Conservation (phyloP, 352 stramenopile species). For the Saprolegnia diclina region DNA sequence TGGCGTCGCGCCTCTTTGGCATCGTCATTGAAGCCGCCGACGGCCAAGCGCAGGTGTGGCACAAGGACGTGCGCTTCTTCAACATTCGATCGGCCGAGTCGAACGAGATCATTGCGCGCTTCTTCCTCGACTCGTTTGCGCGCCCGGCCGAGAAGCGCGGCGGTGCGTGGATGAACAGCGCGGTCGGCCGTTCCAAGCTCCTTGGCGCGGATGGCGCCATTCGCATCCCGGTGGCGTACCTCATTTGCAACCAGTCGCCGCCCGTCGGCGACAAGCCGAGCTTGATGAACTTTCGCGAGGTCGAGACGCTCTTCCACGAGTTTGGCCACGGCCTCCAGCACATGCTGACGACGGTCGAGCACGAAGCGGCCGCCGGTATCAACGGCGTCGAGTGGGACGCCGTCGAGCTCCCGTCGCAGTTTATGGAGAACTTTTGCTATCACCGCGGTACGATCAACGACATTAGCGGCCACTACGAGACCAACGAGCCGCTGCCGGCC, state of each 20-base stretch:
- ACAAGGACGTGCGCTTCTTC: constrained; percentile 95
- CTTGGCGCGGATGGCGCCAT: constrained; percentile 59
- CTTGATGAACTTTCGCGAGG: constrained; percentile 98
- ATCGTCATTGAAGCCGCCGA: constrained; percentile 85
- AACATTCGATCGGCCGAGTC: constrained; percentile 81
- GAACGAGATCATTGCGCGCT: constrained; percentile 88
- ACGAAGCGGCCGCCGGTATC: constrained; percentile 94
- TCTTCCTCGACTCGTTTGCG: constrained; percentile 97
- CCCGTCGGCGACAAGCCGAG: constrained; percentile 90
- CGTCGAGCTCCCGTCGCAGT: constrained; percentile 97
- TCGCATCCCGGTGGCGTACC: constrained; percentile 93
- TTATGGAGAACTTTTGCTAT: constrained; percentile 99
- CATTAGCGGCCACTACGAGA: constrained; percentile 82
- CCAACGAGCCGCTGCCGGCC: constrained; percentile 84
- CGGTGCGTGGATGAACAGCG: constrained; percentile 97
- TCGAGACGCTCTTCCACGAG: constrained; percentile 96
- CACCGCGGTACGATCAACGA: constrained; percentile 79
- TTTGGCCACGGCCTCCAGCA: constrained; percentile 97
- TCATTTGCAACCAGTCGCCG: constrained; percentile 97
- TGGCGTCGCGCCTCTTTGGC: constrained; percentile 93
- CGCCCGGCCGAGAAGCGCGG: constrained; percentile 95
- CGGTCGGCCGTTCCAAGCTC: constrained; percentile 92
- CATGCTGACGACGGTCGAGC: constrained; percentile 95
- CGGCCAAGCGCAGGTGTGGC: constrained; percentile 79
- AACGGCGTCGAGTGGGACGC: constrained; percentile 98